Conservation (phyloP, 2,329 filamentous ascomycete species). For the Colletotrichum tropicicola region DNA sequence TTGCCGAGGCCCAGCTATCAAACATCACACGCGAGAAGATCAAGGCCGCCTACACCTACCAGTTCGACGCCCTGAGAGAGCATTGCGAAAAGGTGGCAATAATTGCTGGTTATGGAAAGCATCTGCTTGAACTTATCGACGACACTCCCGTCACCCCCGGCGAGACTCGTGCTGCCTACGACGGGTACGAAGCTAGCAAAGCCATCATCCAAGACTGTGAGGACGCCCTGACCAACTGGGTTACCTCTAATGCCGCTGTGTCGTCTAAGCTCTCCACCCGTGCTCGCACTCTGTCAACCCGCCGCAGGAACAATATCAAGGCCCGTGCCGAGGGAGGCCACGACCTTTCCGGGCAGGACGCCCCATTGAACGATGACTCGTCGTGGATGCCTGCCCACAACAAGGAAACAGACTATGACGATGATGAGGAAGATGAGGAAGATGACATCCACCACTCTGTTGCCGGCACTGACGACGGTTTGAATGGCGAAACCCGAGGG, state of each 20-base stretch:
- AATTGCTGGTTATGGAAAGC: constrained; percentile 97
- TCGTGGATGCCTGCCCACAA: constrained; percentile 84
- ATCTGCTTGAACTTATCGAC: constrained; percentile 95
- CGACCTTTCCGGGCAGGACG: constrained; percentile 86
- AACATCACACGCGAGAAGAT: constrained; percentile 99
- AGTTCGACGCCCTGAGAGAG: constrained; percentile 96
- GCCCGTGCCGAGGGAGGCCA: constrained; percentile 73
- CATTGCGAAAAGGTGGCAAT: constrained; percentile 99
- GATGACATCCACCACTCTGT: constrained; percentile 60
- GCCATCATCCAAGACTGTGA: constrained; percentile 99
- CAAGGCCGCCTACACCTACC: constrained; percentile 97
- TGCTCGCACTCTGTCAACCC: constrained; percentile 86
- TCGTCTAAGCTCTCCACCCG: constrained; percentile 87
- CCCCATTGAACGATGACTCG: constrained; percentile 79
- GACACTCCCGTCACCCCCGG: constrained; percentile 97
- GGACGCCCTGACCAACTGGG: constrained; percentile 97
- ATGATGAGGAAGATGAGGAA: constrained; percentile 73
- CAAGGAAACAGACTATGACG: constrained; percentile 64
- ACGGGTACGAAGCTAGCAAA: constrained; percentile 98
- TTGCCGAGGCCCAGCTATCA: constrained; percentile 96
- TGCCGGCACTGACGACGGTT: constrained; percentile 59
- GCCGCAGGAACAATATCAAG: constrained; percentile 77
- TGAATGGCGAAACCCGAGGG: constrained; percentile 66
- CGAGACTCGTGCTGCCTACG: constrained; percentile 94
- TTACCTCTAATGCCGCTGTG: constrained; percentile 88